These are phyloP conservation scores for Aspergillus texensis DNA, from an alignment of 2,329 filamentous ascomycete genomes.

Conservation along the genomic window DNA sequence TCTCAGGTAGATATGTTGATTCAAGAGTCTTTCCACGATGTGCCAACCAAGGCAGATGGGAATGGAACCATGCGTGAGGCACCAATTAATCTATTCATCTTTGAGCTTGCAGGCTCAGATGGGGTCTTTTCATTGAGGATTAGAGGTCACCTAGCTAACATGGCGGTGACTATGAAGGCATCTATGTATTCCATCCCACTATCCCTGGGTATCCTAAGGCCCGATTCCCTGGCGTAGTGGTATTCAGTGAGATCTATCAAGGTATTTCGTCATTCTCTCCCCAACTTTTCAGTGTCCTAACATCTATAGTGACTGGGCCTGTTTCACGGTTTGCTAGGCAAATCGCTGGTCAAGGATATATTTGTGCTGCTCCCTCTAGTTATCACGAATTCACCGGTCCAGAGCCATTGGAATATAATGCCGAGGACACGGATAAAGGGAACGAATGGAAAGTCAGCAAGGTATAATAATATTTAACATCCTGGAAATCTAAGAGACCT, in stretches of 20 bases:
- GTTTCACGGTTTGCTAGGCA: slow-evolving; percentile 87
- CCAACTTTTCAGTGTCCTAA: background rate
- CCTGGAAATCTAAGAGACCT: background rate
- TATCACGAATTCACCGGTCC: slow-evolving; percentile 93
- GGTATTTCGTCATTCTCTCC: slow-evolving; percentile 54
- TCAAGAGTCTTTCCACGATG: slow-evolving; percentile 40
- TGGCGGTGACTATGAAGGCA: slow-evolving; percentile 57
- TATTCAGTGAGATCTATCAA: slow-evolving; percentile 97
- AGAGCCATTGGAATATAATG: slow-evolving; percentile 82
- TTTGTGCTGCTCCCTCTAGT: slow-evolving; percentile 84
- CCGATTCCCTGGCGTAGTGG: slow-evolving; percentile 82
- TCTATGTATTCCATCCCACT: slow-evolving; percentile 85
- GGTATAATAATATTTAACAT: slow-evolving; percentile 43
- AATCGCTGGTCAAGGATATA: slow-evolving; percentile 90
- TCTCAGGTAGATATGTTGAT: slow-evolving; percentile 34
- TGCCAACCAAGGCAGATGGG: slow-evolving; percentile 41
- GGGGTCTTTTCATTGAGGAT: background rate
- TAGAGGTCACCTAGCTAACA: slow-evolving; percentile 7
- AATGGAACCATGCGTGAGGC: slow-evolving; percentile 41
- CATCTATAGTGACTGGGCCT: slow-evolving; percentile 74
- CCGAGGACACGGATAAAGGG: slow-evolving; percentile 80
- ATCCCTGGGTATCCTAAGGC: slow-evolving; percentile 86
- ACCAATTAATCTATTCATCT: background rate
- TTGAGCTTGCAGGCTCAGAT: background rate
- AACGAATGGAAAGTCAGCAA: slow-evolving; percentile 86